Base-by-base conservation (phyloP, 2,329 filamentous ascomycete genomes). In the Pestalotiopsis sp. region DNA sequence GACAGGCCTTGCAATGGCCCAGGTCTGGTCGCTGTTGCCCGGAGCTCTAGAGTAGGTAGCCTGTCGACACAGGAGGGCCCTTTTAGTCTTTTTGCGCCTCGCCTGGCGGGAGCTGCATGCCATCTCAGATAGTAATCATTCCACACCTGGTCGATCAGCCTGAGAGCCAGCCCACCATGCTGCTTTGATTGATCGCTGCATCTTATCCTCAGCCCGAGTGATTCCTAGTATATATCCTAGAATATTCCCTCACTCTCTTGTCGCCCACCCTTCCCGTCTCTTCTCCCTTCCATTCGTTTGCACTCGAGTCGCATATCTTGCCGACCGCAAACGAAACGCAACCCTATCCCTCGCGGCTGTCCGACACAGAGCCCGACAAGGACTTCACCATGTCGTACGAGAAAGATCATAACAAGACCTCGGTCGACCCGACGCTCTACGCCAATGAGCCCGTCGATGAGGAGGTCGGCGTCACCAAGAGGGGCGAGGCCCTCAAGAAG, bases 391-490 rank as follows among this genome's bases (percentile, higher is more conserved):
- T 78, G 73, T 74, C 74, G 62, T 39, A 63, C 58, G 73, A 75
- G 45, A 77, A 78, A 70, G 67, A 68, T n/a, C 67, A 66, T 52
- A 76, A 76, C 69, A 73, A 20, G 12, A 59, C 45, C 45, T 36
- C 69, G 64, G 69, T 66, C 60, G 64, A 59, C 67, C 59, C 69
- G 65, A 71, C 72, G 36, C 65, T 69, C n/a, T 73, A 74, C 69
- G 67, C 58, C 58, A 49, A 65, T 23, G 67, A 45, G 27, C 23
- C 70, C 27, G 69, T 66, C 45, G 81, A 82, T 71, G 76, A 81
- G 70, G 81, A 80, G 71, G 76, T 78, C 64, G 80, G 77, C 49
- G 73, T 78, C 55, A 75, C 81, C 68, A 72, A 76, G 73, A 77
- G 79, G 72, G 70, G 71, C 68, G 70, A 73, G n/a, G 71, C 75